Percentiles rank a stretch among this genome's conserved stretches.
phyloP scores from a whole-genome alignment of 306 rosid genomes.

The Rosa persica region DNA sequence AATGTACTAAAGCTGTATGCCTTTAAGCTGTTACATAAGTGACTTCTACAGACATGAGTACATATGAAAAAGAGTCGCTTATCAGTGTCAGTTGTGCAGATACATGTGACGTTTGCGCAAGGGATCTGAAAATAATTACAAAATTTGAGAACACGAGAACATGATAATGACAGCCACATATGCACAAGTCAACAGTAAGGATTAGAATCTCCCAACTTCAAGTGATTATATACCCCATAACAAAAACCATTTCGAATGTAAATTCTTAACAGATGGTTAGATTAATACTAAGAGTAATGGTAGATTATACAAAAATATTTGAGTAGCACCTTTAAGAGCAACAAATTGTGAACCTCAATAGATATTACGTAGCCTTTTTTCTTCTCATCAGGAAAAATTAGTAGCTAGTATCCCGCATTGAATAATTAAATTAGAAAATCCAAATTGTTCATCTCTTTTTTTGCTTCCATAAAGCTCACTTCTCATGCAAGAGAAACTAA shows the following conservation, averaged over 20 bases:
- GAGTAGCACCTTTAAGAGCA: not conserved
- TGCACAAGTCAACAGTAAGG: too few relatives aligned
- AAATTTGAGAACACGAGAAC: too few relatives aligned
- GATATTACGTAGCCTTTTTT: too few relatives aligned
- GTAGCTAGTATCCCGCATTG: not conserved
- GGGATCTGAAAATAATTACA: too few relatives aligned
- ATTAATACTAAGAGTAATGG: too few relatives aligned
- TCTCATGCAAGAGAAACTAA: not conserved
- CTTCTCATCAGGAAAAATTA: not conserved
- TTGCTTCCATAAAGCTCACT: not conserved
- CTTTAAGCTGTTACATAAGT: not conserved
- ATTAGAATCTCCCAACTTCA: too few relatives aligned
- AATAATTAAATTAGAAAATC: not conserved
- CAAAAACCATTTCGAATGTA: not conserved
- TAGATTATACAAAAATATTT: too few relatives aligned
- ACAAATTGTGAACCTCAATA: not conserved
- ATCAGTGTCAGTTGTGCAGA: not conserved
- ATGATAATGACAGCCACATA: too few relatives aligned
- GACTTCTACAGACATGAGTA: not conserved
- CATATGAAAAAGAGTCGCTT: not conserved
- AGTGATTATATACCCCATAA: not conserved
- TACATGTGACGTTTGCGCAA: too few relatives aligned
- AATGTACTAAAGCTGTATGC: not conserved
- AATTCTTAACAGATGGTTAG: not conserved
- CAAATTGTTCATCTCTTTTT: not conserved